Base-by-base conservation (phyloP, 2,329 filamentous ascomycete species). In the Orbilia ellipsospora region DNA sequence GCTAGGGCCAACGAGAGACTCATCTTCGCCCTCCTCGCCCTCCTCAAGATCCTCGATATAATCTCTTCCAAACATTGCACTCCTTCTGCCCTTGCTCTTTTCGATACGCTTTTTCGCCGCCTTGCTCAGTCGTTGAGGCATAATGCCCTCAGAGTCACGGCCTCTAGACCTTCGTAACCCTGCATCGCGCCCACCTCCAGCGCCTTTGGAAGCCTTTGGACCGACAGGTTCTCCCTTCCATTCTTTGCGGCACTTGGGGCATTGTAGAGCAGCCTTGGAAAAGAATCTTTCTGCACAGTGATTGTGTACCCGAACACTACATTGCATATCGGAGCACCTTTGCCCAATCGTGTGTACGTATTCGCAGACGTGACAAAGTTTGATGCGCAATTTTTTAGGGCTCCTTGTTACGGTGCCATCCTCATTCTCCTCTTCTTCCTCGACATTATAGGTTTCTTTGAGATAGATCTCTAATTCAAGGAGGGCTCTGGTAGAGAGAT, bases 381-480 rank as follows among this genome's bases (percentile, higher is more conserved):
- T 96, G 81, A 99, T 91, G 77, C 89, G 88, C 80, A 92, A 31
- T 8, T 75, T 59, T 13, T 64, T 68, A 0, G 63, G 55, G 12
- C 68, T 76, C n/a, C 45, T 78, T 2, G 28, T 65, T 1, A 87
- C 85, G 87, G 89, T 65, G 8, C 80, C 82, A 0, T 83, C 83
- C 23, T 83, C 83, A 0, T 84, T 83, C 0, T 83, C 81, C 13
- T 85, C 83, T 0, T 81, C 81, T 8, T 88, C 88, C 0, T 85
- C 85, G 66, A 96, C 92, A 80, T 99, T 98, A 82, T 97, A 99
- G 28, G 90, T 92, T 63, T 92, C 91, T n/a, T 92, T 84, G 57
- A 99, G 86, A 90, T 94, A 98, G 1, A 87, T 86, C 70, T 90
- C 87, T 69, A 99, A 84, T 84, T 99, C 95, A 85, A 98, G 88